Base-by-base conservation (phyloP, 2,329 filamentous ascomycete species). In the Aspergillus texensis region DNA sequence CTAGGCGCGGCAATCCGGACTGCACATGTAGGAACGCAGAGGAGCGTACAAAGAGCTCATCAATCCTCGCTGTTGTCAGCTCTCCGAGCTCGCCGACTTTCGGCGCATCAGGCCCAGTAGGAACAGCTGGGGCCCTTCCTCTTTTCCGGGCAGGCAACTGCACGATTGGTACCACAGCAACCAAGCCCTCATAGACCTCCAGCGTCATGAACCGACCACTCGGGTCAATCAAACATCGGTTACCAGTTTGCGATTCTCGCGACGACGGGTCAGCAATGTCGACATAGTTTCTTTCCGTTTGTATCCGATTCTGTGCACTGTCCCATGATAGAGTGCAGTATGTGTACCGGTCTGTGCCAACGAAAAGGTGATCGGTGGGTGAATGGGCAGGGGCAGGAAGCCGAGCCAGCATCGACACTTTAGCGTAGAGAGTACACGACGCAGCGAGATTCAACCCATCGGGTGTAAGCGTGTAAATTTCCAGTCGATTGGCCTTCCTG, bases 301-400 rank as follows among this genome's bases (percentile, higher is more conserved):
- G 79, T 16, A 89, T 77, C 60, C 84, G 78, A 24, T 81, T 83
- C 28, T 73, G 79, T 1, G 85, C 78, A 0, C 84, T 72, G 70
- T 97, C 89, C 94, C 95, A 99, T 19, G 85, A 88, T 24, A 97
- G 78, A 1, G 93, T 96, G 77, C 98, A 97, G 80, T 97, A 98
- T 72, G 93, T 89, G 70, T 92, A 91, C 61, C 91, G 88, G 74
- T 97, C 91, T 54, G 95, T 99, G 57, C 93, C 94, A 62, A 99
- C 86, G 75, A 99, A 97, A 65, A 99, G 86, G 65, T 97, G 88
- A 70, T 98, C 93, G 55, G 89, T 92, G 6, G 84, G 79, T 32
- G 89, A 89, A 69, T 92, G 87, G 56, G 88, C 87, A 6, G 94
- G 93, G 4, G 72, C 69, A 1, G 75, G 74, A 5, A 79, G 72